Evolutionary conservation across 176 grass and related monocot genomes (phyloP), one percentile per base, ranked within the genome.

Genomic region (Hyparrhenia diplandra): DNA sequence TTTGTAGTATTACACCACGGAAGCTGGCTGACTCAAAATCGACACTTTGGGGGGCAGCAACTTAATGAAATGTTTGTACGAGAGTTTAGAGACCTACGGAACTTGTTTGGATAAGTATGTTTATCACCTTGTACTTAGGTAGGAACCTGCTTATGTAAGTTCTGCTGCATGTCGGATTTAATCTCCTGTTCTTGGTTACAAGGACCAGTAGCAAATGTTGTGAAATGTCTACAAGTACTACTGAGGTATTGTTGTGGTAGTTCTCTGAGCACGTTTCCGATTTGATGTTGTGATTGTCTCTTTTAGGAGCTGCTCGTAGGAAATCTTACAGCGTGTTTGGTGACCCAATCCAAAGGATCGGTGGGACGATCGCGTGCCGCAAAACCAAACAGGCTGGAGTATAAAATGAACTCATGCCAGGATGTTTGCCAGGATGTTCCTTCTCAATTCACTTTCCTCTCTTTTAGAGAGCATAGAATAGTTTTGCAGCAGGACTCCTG

Each of bases 71-170:
- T 81, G 70, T 37, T 46, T 85, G 57, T 85, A 45, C 36, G 43
- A 30, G 40, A 71, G 69, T 71, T 21, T 36, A 81, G 58, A 72
- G 29, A 36, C 43, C 13, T 55, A 75, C 73, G 45, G 57, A 34
- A 85, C 57, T 54, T 42, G 61, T 76, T 18, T 23, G 29, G 35
- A 57, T 59, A 64, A 34, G 42, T 76, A 54, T 85, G 82, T 64
- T 58, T 84, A 24, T 25, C 36, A n/a, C 8, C 30, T 64, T 35
- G 77, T 70, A 39, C 29, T 77, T 81, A 77, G 73, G 36, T 89
- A 85, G 87, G 71, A 64, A 70, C 71, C 64, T 64, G 71, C 31
- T 83, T 49, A 25, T 82, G 78, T 77, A 81, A 77, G 16, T 30
- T 81, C 11, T 85, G 64, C 29, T 64, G 71, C 58, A 68, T 21